phyloP scores from a whole-genome alignment of 2,329 filamentous ascomycete species.

The Cladosporium sphaerospermum region DNA sequence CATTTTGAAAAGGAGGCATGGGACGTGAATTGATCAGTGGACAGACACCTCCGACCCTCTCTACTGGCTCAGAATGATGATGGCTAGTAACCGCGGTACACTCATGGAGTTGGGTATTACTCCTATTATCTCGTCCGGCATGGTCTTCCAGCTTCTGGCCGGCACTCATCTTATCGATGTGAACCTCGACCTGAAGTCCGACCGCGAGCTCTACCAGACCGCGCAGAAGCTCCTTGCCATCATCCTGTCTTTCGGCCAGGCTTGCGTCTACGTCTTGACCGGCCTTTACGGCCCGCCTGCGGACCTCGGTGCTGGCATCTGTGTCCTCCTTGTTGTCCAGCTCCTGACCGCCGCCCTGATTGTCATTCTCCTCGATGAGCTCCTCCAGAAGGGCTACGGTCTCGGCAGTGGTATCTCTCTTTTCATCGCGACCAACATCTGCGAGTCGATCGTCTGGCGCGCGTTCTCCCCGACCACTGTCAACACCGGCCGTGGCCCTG shows the following conservation, averaged over 20 bases:
- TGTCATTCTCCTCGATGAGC: slow-evolving; percentile 97
- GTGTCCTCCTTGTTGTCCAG: slow-evolving; percentile 96
- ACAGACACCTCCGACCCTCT: slow-evolving; percentile 82
- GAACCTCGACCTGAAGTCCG: slow-evolving; percentile 99
- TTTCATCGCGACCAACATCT: slow-evolving; percentile 99
- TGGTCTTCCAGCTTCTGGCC: slow-evolving; percentile 99
- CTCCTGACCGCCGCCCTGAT: slow-evolving; percentile 96
- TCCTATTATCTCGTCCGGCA: slow-evolving; percentile 98
- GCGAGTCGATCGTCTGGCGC: slow-evolving; percentile 99
- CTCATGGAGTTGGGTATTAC: slow-evolving; percentile 55
- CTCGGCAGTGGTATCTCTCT: slow-evolving; percentile 97
- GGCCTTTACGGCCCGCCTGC: slow-evolving; percentile 95
- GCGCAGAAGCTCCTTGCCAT: slow-evolving; percentile 97
- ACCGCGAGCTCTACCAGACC: slow-evolving; percentile 99
- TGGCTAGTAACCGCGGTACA: slow-evolving; percentile 77
- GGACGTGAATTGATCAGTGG: slow-evolving; percentile 6
- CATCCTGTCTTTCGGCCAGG: slow-evolving; percentile 94
- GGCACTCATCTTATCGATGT: slow-evolving; percentile 99
- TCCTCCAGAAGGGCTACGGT: slow-evolving; percentile 98
- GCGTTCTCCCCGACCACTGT: slow-evolving; percentile 98
- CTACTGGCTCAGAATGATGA: slow-evolving; percentile 99
- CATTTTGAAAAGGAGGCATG: slow-evolving; percentile 6
- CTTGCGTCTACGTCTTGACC: slow-evolving; percentile 96
- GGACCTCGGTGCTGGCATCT: slow-evolving; percentile 94
- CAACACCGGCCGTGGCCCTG: slow-evolving; percentile 97